Evolutionary conservation across 2,329 filamentous ascomycete species (phyloP), one percentile per base, ranked within the genome.

Genomic region (Paraphoma sp.): DNA sequence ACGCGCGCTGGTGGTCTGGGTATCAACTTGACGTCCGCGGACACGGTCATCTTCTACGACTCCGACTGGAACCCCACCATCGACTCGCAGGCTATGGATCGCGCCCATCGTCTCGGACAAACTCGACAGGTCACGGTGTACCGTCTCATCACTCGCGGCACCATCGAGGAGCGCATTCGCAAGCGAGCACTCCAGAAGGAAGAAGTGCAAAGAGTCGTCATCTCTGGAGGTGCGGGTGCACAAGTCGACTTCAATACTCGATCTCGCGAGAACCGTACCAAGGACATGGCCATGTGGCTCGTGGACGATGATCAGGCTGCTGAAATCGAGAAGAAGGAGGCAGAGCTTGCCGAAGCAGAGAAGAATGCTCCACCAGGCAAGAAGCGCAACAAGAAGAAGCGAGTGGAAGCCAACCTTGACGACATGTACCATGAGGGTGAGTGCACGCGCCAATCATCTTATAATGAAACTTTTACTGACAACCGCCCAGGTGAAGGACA

Each of bases 41-140:
- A 99, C 76, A 99, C 95, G 0, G 95, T 99, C 79, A 98, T 99
- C 78, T 99, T 99, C 82, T 99, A 99, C 84, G 95, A 99, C 76
- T 96, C 92, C 10, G 95, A 99, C 77, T 99, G 95, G 95, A 99
- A 99, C 76, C 95, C 95, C 0, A 98, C 95, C 3, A 98, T 98
- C 71, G 95, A 99, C 76, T 96, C 92, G 51, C 95, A 99, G 77
- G 95, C 95, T 78, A 98, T 98, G 95, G 95, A 99, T 78, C 91
- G 95, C 77, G 95, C 95, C 11, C 95, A 99, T 86, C 92, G 95
- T 86, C 86, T 99, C 36, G 95, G 95, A 48, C 94, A 99, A 78
- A 98, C 94, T 2, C 87, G 87, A 65, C 95, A 99, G 79, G 95
- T 99, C 55, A 97, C 93, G 0, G 95, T 99, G 10, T 99, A 98